These are phyloP conservation scores for Termitomyces sp. DNA, from an alignment of 768 basidiomycete species.

Conservation along the genomic window DNA sequence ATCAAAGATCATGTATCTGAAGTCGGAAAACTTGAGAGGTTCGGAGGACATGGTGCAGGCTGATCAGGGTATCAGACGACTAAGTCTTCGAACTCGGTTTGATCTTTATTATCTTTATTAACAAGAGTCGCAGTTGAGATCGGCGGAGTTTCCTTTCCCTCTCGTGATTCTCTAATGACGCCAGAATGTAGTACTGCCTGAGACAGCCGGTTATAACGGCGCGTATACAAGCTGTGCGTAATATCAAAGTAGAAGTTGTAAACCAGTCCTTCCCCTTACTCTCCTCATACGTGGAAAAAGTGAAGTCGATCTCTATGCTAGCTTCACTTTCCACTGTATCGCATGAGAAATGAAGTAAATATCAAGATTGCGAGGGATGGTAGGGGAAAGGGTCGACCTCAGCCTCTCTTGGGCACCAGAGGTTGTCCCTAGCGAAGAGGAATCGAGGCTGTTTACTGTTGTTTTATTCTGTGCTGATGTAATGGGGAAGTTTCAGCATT, in stretches of 20 bases:
- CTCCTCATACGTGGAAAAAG: no score
- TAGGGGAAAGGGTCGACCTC: no score
- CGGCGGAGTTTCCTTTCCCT: not conserved
- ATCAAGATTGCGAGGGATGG: no score
- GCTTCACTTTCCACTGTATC: no score
- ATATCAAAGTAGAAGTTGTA: no score
- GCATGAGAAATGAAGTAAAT: no score
- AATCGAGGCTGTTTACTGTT: not conserved
- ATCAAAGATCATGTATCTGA: constrained; percentile 63
- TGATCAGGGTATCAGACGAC: not conserved
- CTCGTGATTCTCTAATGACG: not conserved
- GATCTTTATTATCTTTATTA: no score
- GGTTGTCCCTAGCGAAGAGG: not conserved
- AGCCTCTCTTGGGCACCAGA: not conserved
- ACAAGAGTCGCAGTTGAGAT: not conserved
- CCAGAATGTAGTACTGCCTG: not conserved
- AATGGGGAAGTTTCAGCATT: not conserved
- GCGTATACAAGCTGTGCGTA: no score
- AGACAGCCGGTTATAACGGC: no score
- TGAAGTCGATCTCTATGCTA: not conserved
- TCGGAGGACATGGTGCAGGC: not conserved
- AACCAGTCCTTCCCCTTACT: no score
- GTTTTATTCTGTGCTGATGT: constrained; percentile 2
- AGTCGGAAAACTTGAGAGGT: constrained; percentile 32
- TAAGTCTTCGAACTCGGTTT: no score